These are phyloP conservation scores for Brassica nigra DNA, from an alignment of 345 rosid genomes.

Conservation along the genomic window DNA sequence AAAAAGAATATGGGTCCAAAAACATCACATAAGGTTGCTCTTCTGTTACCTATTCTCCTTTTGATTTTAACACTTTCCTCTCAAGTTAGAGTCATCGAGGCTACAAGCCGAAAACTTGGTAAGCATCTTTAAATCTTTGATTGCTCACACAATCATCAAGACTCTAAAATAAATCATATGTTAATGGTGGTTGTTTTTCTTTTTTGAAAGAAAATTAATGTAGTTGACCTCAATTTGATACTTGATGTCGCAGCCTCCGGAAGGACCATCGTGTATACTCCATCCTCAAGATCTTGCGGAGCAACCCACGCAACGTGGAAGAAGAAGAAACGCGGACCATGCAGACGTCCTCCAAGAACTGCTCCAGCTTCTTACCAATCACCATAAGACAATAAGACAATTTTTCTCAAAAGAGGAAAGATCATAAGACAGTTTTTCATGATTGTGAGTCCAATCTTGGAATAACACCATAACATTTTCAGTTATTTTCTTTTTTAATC, in stretches of 20 bases:
- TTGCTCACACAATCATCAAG: background rate
- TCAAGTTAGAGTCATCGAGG: background rate
- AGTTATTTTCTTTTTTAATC: background rate
- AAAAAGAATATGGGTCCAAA: background rate
- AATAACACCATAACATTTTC: background rate
- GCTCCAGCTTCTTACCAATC: constrained; percentile 11
- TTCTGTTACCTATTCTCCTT: background rate
- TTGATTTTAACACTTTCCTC: background rate
- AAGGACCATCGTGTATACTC: background rate
- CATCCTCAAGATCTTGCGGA: constrained; percentile 1
- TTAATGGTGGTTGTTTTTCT: background rate
- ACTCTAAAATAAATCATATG: background rate
- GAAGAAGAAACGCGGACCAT: constrained; percentile 6
- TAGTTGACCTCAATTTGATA: background rate
- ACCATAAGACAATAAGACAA: background rate
- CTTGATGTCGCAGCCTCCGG: constrained; percentile 1
- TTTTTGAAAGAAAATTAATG: background rate
- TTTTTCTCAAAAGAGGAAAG: background rate
- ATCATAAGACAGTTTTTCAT: background rate
- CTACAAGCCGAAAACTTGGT: constrained; percentile 2
- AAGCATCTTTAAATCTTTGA: background rate
- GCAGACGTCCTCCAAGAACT: constrained; percentile 9
- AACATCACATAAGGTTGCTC: background rate
- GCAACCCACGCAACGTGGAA: constrained; percentile 10
- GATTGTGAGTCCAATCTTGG: background rate